These are phyloP conservation scores for Oryza brachyantha DNA, from an alignment of 176 grass and related monocot genomes.

Conservation along the genomic window DNA sequence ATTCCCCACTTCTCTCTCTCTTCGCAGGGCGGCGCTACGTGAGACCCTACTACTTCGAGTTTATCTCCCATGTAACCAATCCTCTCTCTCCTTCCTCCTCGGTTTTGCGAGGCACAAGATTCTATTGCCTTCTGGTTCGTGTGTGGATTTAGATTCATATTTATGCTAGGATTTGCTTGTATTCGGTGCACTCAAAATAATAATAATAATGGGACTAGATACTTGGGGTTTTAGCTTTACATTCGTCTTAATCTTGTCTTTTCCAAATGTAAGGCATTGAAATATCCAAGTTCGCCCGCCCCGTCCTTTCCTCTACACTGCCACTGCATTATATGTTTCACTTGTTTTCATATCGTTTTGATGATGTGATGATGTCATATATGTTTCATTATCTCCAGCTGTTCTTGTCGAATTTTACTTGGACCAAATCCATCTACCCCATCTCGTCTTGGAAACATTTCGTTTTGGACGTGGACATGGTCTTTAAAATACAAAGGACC, in stretches of 20 bases:
- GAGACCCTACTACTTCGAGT: conserved; percentile 92
- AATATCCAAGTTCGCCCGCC: background rate
- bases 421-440: background rate
- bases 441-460: background rate
- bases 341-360: background rate
- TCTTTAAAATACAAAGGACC: background rate
- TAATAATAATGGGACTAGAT: background rate
- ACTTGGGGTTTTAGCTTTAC: background rate
- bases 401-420: background rate
- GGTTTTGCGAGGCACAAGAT: background rate
- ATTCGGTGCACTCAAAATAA: background rate
- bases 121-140: background rate
- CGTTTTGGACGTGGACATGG: background rate
- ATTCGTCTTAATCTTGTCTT: background rate
- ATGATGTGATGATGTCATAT: background rate
- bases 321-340: background rate
- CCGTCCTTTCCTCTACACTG: background rate
- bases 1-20: background rate
- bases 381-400: background rate
- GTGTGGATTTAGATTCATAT: background rate
- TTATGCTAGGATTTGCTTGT: background rate
- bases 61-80: conserved; percentile 77
- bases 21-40: conserved; percentile 80
- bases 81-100: background rate
- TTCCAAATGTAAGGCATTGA: background rate